phyloP scores from a whole-genome alignment of 495 filamentous ascomycete species.

The Penicillium flavigenum region DNA sequence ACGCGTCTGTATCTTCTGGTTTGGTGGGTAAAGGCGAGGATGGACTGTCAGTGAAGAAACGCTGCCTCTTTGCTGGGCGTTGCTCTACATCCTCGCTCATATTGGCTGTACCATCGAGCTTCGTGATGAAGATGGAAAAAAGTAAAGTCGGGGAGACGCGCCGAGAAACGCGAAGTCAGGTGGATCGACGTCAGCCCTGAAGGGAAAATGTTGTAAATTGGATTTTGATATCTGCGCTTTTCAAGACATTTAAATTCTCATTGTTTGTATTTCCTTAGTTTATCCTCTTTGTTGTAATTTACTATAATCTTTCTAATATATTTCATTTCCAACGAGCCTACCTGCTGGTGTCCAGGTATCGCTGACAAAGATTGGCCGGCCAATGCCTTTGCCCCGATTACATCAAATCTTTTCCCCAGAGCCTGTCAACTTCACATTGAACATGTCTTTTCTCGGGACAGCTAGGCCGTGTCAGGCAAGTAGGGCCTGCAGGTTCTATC shows the following conservation, averaged over 20 bases:
- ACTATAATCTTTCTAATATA: not conserved
- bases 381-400: conserved; percentile 36
- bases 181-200: conserved; percentile 38
- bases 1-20: conserved; percentile 24
- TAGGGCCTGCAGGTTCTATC: conserved; percentile 16
- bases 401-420: conserved; percentile 13
- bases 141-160: conserved; percentile 36
- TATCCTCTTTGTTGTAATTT: not conserved
- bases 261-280: not conserved
- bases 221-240: not conserved
- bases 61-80: conserved; percentile 72
- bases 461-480: conserved; percentile 24
- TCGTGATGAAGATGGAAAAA: conserved; percentile 1
- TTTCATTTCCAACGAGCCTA: not conserved
- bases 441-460: conserved; percentile 31
- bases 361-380: conserved; percentile 18
- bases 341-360: not conserved
- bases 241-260: not conserved
- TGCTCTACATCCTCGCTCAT: conserved; percentile 35
- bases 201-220: not conserved
- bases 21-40: conserved; percentile 8
- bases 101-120: conserved; percentile 17
- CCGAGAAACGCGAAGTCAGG: conserved; percentile 32
- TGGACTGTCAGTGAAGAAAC: conserved; percentile 68
- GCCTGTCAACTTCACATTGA: not conserved